Base-by-base conservation (phyloP, 106 monocot species). In the Iris macrosiphon region DNA sequence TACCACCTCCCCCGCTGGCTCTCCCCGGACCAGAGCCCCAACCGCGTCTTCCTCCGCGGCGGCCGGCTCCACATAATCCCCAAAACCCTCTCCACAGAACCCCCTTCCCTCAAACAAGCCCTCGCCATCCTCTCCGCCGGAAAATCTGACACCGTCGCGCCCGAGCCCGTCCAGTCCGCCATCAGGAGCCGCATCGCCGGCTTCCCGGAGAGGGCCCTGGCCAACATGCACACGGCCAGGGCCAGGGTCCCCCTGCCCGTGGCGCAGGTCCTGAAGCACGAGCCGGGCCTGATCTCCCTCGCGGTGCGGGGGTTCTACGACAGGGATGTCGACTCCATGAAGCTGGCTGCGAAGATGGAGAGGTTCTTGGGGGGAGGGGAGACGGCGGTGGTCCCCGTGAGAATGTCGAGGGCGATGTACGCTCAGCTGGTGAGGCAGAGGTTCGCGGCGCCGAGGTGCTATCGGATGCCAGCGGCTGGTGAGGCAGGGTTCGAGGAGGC, bases 331-430 rank as follows among this genome's bases (percentile, higher is more conserved):
- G 91, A 99, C 45, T 83, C 83, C 1, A 87, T 99, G 98, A 99
- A 84, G 68, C 40, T 81, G 37, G 98, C 98, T 6, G 55, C 77
- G 11, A 73, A 46, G 57, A 99, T 99, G 91, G 87, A 87, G 64
- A 83, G 35, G 56, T 84, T 91, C 45, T 31, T 83, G 49, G 82
- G 74, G 4, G 89, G 65, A n/a, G 33, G 77, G 0, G 79, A 84
- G 41, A 84, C 81, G 50, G 91, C 84, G 23, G 66, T 55, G 67
- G 40, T 76, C 0, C 61, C 62, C 0, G 86, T 90, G 26, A 40
- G 19, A 61, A 99, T 99, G 98, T 72, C 98, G 26, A 77, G 91
- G 68, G 83, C 79, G 6, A 99, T 99, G 98, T 99, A 87, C 30
- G 98, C 55, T 16, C 98, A 91, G 75, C 71, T 99, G 11, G 73